Evolutionary conservation across 257 asterid species (phyloP).

Genomic region (Plantago ovata): DNA sequence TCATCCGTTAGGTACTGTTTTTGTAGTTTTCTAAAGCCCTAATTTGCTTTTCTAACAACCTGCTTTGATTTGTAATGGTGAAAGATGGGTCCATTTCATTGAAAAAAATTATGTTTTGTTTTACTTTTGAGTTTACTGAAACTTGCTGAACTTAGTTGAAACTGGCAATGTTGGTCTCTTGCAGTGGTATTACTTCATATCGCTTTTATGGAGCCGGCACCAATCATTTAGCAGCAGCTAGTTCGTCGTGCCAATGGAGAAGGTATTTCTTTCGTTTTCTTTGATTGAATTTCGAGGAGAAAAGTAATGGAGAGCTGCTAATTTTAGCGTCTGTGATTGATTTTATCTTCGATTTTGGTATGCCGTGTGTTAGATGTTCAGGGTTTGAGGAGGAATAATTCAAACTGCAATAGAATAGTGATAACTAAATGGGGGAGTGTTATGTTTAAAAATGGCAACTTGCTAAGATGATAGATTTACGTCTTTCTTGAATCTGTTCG

Average conservation of each 20-base stretch:
- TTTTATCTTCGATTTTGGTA: neutral
- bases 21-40: neutral
- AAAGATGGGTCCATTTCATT: too few species aligned
- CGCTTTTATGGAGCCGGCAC: constrained; percentile 24
- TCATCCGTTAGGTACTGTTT: constrained; percentile 78
- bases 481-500: too few species aligned
- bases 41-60: neutral
- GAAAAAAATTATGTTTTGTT: neutral
- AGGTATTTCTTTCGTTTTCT: constrained; percentile 37
- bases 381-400: too few species aligned
- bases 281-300: neutral
- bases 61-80: neutral
- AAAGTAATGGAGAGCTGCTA: neutral
- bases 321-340: constrained; percentile 5
- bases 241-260: constrained; percentile 23
- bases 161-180: too few species aligned
- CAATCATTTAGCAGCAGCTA: constrained; percentile 21
- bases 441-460: too few species aligned
- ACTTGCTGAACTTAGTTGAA: too few species aligned
- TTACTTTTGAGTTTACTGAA: neutral
- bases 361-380: too few species aligned
- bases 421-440: too few species aligned
- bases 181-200: constrained; percentile 10
- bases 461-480: too few species aligned
- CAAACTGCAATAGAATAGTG: too few species aligned